Base-by-base conservation (phyloP, 106 monocot genomes). In the Phalaenopsis equestris region DNA sequence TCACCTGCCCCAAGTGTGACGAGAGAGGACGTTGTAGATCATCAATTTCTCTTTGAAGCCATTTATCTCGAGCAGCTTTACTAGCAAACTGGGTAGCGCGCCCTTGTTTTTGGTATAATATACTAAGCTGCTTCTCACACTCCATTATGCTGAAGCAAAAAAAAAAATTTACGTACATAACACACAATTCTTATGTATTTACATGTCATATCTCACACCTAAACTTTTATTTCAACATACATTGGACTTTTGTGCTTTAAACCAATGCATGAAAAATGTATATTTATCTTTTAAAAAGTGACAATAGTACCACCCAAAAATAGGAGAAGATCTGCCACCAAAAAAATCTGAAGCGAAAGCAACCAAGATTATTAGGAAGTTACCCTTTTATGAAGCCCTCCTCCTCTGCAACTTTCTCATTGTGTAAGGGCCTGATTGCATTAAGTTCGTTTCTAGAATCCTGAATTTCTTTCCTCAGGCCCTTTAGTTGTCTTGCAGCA, bases 21-120 rank as follows among this genome's bases (percentile, higher is more conserved):
- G 89, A 91, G 41, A 92, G 85, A 85, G 94, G 85, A 64, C 92
- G 89, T 43, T 90, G 86, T 55, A 94, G 98, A 85, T 94, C 94
- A 80, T 92, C 92, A 85, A 94, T 90, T 91, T 98, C 98, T 61
- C 85, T 94, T 85, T 94, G 98, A 41, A 98, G 92, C 98, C 98
- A 98, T 82, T 88, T 89, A 85, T 98, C 94, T 23, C 98, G 82
- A 79, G 89, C 90, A 82, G 90, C 92, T 90, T 98, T 98, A 83
- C 79, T 92, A 4, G 88, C 84, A 87, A 98, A 98, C 65, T 98
- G 98, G 75, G 94, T 92, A 48, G 98, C 94, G 73, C 98, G 88
- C 0, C 94, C 98, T 87, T 94, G 98, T 78, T 98, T 98, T 80
- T 98, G 98, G 81, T 98, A 98, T 64, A 98, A 81, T 84, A 98